These are phyloP conservation scores for Pseudocercospora cruenta DNA, from an alignment of 2,329 filamentous ascomycete species.

Conservation along the genomic window DNA sequence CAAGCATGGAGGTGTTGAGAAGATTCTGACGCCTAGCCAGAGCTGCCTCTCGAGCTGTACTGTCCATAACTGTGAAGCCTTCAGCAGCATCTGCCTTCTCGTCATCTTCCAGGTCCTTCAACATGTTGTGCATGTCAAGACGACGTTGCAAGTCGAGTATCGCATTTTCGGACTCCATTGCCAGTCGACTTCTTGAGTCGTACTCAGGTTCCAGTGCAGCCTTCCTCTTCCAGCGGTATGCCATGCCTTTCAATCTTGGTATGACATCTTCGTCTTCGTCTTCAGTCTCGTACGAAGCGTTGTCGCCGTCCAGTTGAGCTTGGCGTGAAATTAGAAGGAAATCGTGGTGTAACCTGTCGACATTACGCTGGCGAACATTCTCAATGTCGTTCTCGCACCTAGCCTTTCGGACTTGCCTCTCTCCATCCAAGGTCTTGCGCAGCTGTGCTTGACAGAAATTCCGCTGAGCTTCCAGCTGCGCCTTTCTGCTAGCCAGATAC, in stretches of 20 bases:
- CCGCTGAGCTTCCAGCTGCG: conserved; percentile 43
- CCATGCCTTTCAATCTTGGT: conserved; percentile 42
- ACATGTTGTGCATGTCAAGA: conserved; percentile 31
- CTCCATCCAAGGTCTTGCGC: conserved; percentile 40
- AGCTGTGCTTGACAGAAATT: conserved; percentile 44
- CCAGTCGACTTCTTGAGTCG: conserved; percentile 36
- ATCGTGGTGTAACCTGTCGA: conserved; percentile 37
- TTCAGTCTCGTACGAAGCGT: conserved; percentile 31
- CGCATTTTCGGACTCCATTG: conserved; percentile 31
- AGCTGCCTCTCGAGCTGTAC: conserved; percentile 46
- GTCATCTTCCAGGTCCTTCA: conserved; percentile 40
- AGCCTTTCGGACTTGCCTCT: conserved; percentile 43
- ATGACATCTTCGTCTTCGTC: conserved; percentile 43
- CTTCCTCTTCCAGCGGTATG: conserved; percentile 32
- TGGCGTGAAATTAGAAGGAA: conserved; percentile 34
- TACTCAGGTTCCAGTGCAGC: conserved; percentile 31
- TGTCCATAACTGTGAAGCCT: conserved; percentile 48
- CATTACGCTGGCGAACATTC: conserved; percentile 32
- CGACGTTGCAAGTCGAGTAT: conserved; percentile 30
- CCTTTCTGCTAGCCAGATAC: conserved; percentile 47
- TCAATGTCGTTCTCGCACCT: conserved; percentile 40
- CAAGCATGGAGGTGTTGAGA: conserved; percentile 38
- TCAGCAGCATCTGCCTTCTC: conserved; percentile 16
- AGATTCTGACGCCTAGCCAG: conserved; percentile 43
- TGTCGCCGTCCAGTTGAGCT: conserved; percentile 20